Evolutionary conservation across 1,139 yeast species (phyloP).

Genomic region (Zygosaccharomyces sapae): DNA sequence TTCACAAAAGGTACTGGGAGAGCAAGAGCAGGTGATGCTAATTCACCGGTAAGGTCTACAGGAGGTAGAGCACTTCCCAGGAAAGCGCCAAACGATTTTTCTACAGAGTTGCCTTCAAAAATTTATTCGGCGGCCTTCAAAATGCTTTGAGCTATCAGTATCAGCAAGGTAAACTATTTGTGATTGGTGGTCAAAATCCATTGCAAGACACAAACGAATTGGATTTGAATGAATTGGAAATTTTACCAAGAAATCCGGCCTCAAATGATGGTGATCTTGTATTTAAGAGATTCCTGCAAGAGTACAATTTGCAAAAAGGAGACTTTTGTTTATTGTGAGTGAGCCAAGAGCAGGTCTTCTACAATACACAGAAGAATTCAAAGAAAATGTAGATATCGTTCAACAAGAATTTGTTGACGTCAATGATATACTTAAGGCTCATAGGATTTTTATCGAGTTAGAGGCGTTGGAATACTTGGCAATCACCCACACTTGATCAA

Average conservation of each 20-base stretch:
- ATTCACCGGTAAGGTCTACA: conserved; percentile 85
- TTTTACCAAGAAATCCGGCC: conserved; percentile 39
- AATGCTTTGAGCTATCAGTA: conserved; percentile 80
- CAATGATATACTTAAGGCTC: conserved; percentile 77
- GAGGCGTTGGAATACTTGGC: conserved; percentile 60
- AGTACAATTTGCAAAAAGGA: conserved; percentile 53
- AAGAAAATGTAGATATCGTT: conserved; percentile 58
- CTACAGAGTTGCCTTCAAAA: conserved; percentile 71
- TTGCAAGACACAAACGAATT: conserved; percentile 28
- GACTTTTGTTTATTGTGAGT: conserved; percentile 57
- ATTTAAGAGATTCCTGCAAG: conserved; percentile 54
- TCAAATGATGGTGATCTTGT: conserved; percentile 46
- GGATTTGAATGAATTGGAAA: conserved; percentile 28
- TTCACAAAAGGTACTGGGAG: conserved; percentile 87
- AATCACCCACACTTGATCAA: conserved; percentile 19
- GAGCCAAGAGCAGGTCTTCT: conserved; percentile 35
- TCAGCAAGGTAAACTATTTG: conserved; percentile 63
- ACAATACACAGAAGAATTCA: conserved; percentile 40
- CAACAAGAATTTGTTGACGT: conserved; percentile 79
- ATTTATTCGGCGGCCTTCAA: conserved; percentile 69
- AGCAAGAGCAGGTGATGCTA: conserved; percentile 95
- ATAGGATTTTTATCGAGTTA: conserved; percentile 69
- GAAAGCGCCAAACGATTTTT: conserved; percentile 84
- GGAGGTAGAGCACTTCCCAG: conserved; percentile 91
- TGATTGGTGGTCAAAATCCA: conserved; percentile 55